phyloP scores from a whole-genome alignment of 257 asterid species.

The Cynanchum wilfordii region DNA sequence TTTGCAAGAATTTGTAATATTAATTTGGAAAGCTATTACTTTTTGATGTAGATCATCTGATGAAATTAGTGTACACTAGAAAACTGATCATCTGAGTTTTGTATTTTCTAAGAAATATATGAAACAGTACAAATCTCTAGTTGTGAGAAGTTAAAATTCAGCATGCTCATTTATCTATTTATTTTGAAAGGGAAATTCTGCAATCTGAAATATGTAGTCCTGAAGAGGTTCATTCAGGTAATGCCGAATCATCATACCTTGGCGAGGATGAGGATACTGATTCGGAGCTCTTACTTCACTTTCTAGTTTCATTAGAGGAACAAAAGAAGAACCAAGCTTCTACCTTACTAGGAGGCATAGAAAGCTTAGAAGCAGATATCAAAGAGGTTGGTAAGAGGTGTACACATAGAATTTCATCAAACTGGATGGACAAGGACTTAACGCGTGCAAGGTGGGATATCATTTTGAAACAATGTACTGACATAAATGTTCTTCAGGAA shows the following conservation, averaged over 20 bases:
- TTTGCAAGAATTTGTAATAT: background rate
- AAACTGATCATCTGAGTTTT: background rate
- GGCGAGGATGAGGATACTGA: constrained; percentile 53
- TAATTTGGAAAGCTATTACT: background rate
- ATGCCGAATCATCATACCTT: constrained; percentile 34
- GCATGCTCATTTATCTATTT: constrained; percentile 9
- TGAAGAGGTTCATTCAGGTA: constrained; percentile 41
- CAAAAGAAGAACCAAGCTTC: constrained; percentile 60
- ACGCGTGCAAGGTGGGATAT: background rate
- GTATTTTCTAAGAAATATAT: background rate
- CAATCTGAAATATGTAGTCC: constrained; percentile 49
- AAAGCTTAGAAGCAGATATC: constrained; percentile 68
- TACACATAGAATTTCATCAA: constrained; percentile 21
- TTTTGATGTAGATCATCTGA: background rate
- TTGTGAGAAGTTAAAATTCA: background rate
- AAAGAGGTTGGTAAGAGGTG: constrained; percentile 54
- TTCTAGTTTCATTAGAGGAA: constrained; percentile 55
- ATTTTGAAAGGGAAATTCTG: constrained; percentile 62
- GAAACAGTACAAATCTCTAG: background rate
- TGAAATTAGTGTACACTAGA: background rate
- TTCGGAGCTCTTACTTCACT: constrained; percentile 56
- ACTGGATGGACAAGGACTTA: background rate
- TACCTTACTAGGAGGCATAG: constrained; percentile 48
- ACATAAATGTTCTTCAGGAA: constrained; percentile 12
- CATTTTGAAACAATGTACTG: constrained; percentile 20